Percentiles rank a stretch among this genome's conserved stretches.
phyloP scores from a whole-genome alignment of 805 yeast genomes.

The Metschnikowia koreensis region DNA sequence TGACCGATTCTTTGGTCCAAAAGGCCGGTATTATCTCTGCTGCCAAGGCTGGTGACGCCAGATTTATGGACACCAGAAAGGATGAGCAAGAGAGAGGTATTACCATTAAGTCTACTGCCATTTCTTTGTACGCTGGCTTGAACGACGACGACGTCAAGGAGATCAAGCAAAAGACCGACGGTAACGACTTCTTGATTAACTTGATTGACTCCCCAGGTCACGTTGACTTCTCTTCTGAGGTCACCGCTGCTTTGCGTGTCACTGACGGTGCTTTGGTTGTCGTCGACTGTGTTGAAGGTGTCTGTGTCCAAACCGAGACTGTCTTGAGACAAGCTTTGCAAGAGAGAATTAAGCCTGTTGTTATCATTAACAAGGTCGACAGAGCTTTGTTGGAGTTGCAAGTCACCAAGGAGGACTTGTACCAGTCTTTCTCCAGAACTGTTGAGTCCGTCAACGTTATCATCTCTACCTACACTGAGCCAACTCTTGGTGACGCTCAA shows the following conservation, averaged over 20 bases:
- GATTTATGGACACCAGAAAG: constrained; percentile 99
- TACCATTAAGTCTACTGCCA: constrained; percentile 98
- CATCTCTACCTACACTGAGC: constrained; percentile 91
- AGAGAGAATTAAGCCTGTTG: constrained; percentile 99
- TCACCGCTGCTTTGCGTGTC: constrained; percentile 99
- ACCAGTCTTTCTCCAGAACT: constrained; percentile 98
- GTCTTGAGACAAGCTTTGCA: constrained; percentile 98
- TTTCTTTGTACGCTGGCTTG: constrained; percentile 90
- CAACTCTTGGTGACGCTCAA: constrained; percentile 90
- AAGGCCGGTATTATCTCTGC: constrained; percentile 99
- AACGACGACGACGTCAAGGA: constrained; percentile 80
- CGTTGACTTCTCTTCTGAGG: constrained; percentile 99
- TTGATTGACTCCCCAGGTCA: constrained; percentile 99
- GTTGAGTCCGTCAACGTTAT: constrained; percentile 99
- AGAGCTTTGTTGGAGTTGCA: constrained; percentile 99
- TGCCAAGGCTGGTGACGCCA: constrained; percentile 99
- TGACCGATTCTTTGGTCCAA: constrained; percentile 98
- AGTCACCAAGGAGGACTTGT: constrained; percentile 97
- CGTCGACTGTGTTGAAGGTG: constrained; percentile 99
- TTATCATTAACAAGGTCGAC: constrained; percentile 98
- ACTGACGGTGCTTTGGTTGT: constrained; percentile 99
- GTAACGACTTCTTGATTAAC: constrained; percentile 94
- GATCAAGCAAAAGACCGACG: constrained; percentile 88
- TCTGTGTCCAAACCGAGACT: constrained; percentile 99
- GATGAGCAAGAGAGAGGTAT: constrained; percentile 99